Evolutionary conservation across 495 filamentous ascomycete species (phyloP), one percentile per base, ranked within the genome.

Genomic region (Penicillium arizonense): DNA sequence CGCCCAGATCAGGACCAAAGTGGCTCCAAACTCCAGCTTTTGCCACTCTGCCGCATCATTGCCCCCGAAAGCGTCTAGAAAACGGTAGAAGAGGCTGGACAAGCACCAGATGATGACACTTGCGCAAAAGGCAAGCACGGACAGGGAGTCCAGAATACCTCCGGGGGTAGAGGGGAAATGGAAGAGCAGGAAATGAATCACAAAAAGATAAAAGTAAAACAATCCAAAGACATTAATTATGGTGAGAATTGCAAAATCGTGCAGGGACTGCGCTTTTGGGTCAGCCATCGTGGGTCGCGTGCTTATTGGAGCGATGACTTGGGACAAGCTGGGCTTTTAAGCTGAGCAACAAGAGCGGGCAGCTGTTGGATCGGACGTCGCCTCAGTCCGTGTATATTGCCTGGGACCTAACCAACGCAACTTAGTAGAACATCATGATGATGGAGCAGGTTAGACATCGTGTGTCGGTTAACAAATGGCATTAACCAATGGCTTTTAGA

Each of bases 1-100:
- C 5, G 36, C n/a, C 47, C 36, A 50, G 26, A 50, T 41, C 12
- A 50, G 47, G 4, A 43, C 46, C 26, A 54, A 38, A 41, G 5
- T 9, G 5, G n/a, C 35, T 16, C 14, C 52, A 44, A 28, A 48
- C n/a, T 35, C 36, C 18, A 35, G n/a, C n/a, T 26, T 32, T 10
- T 41, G 47, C 47, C 32, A 28, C 21, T 42, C 47, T n/a, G 16
- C 36, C 14, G 36, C n/a, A n/a, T 21, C 18, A n/a, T 33, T 38
- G n/a, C 21, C 24, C 4, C 32, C 11, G 24, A 42, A 35, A 20
- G 18, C 40, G 33, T 38, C n/a, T 38, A 38, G 36, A 16, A 38
- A 16, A 4, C 36, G 36, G 2, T 38, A 38, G n/a, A 38, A 16
- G n/a, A 18, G 24, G 24, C 24, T 26, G 24, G 24, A 26, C 24